Conservation (phyloP, 805 yeast species). For the Starmerella bombi region DNA sequence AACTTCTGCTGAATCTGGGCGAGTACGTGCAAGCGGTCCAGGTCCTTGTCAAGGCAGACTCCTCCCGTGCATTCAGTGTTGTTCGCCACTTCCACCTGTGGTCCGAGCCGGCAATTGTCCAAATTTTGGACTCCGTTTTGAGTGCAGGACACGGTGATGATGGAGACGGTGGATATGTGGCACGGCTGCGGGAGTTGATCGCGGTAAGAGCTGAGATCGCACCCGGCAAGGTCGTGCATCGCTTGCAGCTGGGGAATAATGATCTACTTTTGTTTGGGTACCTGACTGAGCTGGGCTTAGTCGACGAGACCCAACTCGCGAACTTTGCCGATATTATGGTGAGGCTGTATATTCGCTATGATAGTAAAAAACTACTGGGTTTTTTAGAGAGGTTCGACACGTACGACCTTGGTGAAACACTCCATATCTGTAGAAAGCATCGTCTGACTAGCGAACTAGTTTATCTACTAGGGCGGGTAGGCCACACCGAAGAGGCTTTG, state of each 20-base stretch:
- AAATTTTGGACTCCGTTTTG: slow-evolving; percentile 36
- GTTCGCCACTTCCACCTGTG: slow-evolving; percentile 53
- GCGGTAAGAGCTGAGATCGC: slow-evolving; percentile 34
- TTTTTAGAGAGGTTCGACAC: slow-evolving; percentile 45
- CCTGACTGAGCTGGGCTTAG: slow-evolving; percentile 42
- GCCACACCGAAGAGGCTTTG: slow-evolving; percentile 65
- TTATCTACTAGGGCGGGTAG: slow-evolving; percentile 66
- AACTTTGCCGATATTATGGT: slow-evolving; percentile 58
- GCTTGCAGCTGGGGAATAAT: slow-evolving; percentile 27
- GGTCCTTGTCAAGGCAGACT: slow-evolving; percentile 46
- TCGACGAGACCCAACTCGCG: slow-evolving; percentile 43
- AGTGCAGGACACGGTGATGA: slow-evolving; percentile 14
- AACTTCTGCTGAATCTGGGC: slow-evolving; percentile 42
- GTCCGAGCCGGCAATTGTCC: slow-evolving; percentile 30
- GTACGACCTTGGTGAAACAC: slow-evolving; percentile 55
- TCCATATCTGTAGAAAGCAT: slow-evolving; percentile 45
- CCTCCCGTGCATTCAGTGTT: slow-evolving; percentile 42
- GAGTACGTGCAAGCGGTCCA: slow-evolving; percentile 52
- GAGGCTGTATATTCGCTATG: slow-evolving; percentile 48
- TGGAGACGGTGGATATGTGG: slow-evolving; percentile 14
- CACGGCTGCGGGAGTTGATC: slow-evolving; percentile 16
- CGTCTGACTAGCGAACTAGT: slow-evolving; percentile 59
- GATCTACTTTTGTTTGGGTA: slow-evolving; percentile 40
- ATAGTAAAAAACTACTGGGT: slow-evolving; percentile 40
- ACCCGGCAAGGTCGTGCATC: slow-evolving; percentile 39